Evolutionary conservation across 257 asterid genomes (phyloP).

Genomic region (Linaria vulgaris): DNA sequence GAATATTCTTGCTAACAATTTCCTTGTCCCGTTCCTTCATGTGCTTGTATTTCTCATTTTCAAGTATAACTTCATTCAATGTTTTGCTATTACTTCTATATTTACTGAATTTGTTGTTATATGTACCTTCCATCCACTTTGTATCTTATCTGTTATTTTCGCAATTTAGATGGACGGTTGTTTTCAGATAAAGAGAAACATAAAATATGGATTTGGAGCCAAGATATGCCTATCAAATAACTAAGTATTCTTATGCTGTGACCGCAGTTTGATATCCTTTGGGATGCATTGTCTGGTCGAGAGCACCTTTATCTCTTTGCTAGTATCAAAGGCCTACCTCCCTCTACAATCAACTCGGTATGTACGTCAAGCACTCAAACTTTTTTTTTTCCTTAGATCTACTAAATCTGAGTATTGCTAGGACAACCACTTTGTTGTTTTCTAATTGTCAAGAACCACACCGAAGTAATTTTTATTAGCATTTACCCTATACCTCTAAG

Average conservation of each 20-base stretch:
- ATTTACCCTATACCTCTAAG: too few species aligned
- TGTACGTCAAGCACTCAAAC: slow-evolving; percentile 21
- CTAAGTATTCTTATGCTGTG: slow-evolving; percentile 23
- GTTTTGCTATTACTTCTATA: background rate
- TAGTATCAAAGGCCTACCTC: slow-evolving; percentile 74
- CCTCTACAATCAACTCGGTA: slow-evolving; percentile 59
- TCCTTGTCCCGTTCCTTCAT: slow-evolving; percentile 21
- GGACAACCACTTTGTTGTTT: too few species aligned
- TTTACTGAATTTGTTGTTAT: slow-evolving; percentile 1
- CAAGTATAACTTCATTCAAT: too few species aligned
- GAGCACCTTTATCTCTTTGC: slow-evolving; percentile 92
- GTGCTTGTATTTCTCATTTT: too few species aligned
- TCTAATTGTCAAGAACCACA: too few species aligned
- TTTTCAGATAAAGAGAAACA: background rate
- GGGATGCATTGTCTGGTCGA: slow-evolving; percentile 88
- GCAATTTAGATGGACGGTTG: background rate
- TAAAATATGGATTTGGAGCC: background rate
- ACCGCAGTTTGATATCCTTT: slow-evolving; percentile 81
- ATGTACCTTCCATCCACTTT: background rate
- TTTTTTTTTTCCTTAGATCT: background rate
- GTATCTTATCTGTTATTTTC: slow-evolving; percentile 12
- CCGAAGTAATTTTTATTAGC: too few species aligned
- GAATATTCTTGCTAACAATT: slow-evolving; percentile 27
- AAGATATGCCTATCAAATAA: slow-evolving; percentile 2
- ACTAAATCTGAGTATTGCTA: background rate